Evolutionary conservation across 2,329 filamentous ascomycete species (phyloP).

Genomic region (Fusarium duplospermum): DNA sequence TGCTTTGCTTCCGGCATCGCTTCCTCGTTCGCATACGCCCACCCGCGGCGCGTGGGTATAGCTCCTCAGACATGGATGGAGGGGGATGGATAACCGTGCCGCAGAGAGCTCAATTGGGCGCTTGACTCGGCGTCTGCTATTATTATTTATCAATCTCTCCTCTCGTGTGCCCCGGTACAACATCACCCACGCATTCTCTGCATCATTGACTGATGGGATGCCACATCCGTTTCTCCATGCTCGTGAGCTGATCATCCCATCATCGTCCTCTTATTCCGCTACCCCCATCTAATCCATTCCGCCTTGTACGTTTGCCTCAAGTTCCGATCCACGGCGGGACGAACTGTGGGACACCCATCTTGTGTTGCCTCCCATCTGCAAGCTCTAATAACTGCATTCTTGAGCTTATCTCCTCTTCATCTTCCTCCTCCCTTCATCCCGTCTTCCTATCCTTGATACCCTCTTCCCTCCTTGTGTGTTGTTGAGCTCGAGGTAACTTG

Average conservation of each 20-base stretch:
- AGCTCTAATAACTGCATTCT: slow-evolving; percentile 10
- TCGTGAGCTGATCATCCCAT: slow-evolving; percentile 20
- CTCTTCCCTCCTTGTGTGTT: not conserved
- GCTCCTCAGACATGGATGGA: not conserved
- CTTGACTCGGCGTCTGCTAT: slow-evolving; percentile 17
- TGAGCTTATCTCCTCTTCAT: slow-evolving; percentile 1
- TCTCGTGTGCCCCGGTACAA: slow-evolving; percentile 5
- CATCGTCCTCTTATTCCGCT: slow-evolving; percentile 23
- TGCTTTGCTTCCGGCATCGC: slow-evolving; percentile 4
- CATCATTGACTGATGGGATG: not conserved
- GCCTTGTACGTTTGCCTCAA: slow-evolving; percentile 5
- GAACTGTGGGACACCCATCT: not conserved
- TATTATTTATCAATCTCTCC: slow-evolving; percentile 6
- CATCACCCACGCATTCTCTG: slow-evolving; percentile 5
- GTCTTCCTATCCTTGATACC: not conserved
- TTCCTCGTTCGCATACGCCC: not conserved
- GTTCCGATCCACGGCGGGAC: not conserved
- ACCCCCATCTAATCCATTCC: slow-evolving; percentile 10
- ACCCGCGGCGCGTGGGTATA: not conserved
- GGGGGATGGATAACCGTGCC: not conserved
- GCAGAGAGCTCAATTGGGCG: not conserved
- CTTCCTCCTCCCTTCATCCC: not conserved
- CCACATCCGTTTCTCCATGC: not conserved
- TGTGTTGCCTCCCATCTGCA: not conserved
- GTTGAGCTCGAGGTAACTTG: slow-evolving; percentile 15